Evolutionary conservation across 139 green algal species (phyloP), one percentile per base, ranked within the genome.

Genomic region (Chlorella sp.): DNA sequence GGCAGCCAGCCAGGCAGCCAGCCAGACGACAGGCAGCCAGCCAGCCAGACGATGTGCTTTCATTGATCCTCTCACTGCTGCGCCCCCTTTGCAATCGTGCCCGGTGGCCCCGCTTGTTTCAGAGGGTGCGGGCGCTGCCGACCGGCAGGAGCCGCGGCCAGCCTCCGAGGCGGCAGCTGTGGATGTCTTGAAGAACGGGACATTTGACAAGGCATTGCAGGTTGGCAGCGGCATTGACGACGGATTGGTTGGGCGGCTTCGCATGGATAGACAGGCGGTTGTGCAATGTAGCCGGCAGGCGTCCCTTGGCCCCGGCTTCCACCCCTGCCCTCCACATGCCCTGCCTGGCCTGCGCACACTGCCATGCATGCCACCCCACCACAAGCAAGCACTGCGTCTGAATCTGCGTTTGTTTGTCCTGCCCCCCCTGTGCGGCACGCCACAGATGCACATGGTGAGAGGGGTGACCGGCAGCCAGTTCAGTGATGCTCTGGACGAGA

Each of bases 401-500:
- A n/a, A n/a, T 15, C 15, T 77, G 69, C 22, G 32, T 42, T 36
- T n/a, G 0, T 36, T 12, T 0, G 4, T n/a, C 18, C 2, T 3
- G 12, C 24, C 32, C 32, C 73, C 32, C 34, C 75, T 53, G 39
- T 78, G 26, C 28, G 9, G 32, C 18, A 18, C 71, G 11, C 71
- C 71, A 40, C 79, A 85, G 79, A 85, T 85, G 79, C 79, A 68
- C 32, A 1, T 85, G 79, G 48, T 68, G 79, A 42, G 79, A 1
- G 79, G 57, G 15, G 79, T 85, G 42, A 85, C 42, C 0, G 79
- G 79, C 79, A 68, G 64, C 42, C 79, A 85, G 48, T 85, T 85
- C 30, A 40, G 26, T 7, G 48, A 68, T 7, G 57, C 79, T 14
- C 48, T 85, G 30, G 79, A 85, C 48, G 79, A 85, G 34, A 36